A percentile compares a stretch with the other conserved stretches of the same genome.
Evolutionary conservation across 2,329 filamentous ascomycete species (phyloP).

Genomic region (Epichloe sylvatica): DNA sequence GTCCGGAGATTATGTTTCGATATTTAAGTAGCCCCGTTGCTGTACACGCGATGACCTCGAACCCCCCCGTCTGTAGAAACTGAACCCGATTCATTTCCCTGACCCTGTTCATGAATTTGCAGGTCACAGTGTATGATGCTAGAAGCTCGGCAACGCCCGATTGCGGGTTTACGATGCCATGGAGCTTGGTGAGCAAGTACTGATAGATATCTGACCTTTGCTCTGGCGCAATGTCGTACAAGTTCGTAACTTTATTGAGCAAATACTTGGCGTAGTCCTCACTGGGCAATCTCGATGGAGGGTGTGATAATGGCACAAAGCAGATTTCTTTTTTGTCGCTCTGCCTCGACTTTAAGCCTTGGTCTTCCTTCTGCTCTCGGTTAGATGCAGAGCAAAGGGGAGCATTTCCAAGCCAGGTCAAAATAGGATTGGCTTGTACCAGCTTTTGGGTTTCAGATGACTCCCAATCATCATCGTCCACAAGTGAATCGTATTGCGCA

Average conservation of each 20-base stretch:
- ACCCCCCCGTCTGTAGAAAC: slow-evolving; percentile 20
- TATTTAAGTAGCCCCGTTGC: slow-evolving; percentile 76
- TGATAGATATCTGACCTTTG: slow-evolving; percentile 1
- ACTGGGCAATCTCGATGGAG: neutral
- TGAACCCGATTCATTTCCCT: slow-evolving; percentile 43
- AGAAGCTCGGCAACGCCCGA: slow-evolving; percentile 23
- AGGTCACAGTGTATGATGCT: slow-evolving; percentile 33
- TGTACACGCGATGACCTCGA: slow-evolving; percentile 50
- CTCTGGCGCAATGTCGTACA: slow-evolving; percentile 3
- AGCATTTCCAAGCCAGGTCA: slow-evolving; percentile 9
- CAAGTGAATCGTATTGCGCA: slow-evolving; percentile 49
- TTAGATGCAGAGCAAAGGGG: neutral
- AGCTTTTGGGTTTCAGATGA: slow-evolving; percentile 1
- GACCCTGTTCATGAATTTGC: slow-evolving; percentile 39
- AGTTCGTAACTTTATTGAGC: neutral
- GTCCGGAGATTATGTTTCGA: slow-evolving; percentile 49
- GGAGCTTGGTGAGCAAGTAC: neutral
- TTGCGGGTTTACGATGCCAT: neutral
- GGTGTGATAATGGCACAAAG: neutral
- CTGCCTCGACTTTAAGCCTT: neutral
- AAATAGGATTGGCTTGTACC: neutral
- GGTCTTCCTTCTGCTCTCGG: neutral
- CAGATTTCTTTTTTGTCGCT: slow-evolving; percentile 22
- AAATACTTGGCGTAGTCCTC: neutral
- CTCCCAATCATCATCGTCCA: slow-evolving; percentile 31